These are phyloP conservation scores for Fusarium beomiforme DNA, from an alignment of 2,329 filamentous ascomycete species.

Conservation along the genomic window DNA sequence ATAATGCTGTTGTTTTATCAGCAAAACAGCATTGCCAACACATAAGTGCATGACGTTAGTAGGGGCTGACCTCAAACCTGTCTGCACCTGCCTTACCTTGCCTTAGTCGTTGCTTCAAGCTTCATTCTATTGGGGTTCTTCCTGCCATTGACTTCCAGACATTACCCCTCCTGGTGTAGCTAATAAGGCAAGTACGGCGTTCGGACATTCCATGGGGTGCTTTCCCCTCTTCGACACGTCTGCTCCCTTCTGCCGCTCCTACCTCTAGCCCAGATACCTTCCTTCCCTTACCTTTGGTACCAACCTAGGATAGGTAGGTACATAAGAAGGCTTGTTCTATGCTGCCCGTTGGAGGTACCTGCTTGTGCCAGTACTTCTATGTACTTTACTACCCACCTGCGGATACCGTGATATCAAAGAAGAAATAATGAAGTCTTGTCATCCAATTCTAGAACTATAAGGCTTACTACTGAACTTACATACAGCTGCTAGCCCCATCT, in stretches of 20 bases:
- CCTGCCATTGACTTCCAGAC: constrained; percentile 25
- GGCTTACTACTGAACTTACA: constrained; percentile 4
- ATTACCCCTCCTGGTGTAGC: constrained; percentile 18
- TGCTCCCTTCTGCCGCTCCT: constrained; percentile 9
- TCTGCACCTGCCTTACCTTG: constrained; percentile 32
- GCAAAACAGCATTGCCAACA: constrained; percentile 73
- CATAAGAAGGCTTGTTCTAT: too few relatives aligned
- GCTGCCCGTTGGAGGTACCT: too few relatives aligned
- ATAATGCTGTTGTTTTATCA: constrained; percentile 54
- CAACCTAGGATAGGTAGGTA: not conserved
- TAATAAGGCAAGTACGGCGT: constrained; percentile 23
- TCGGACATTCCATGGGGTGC: constrained; percentile 16
- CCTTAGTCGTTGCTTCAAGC: constrained; percentile 40
- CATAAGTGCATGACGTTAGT: constrained; percentile 75
- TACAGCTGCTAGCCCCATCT: constrained; percentile 18
- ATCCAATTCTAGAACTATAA: constrained; percentile 12
- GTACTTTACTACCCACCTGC: too few relatives aligned
- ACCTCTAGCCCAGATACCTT: not conserved
- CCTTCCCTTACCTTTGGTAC: too few relatives aligned
- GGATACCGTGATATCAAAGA: not conserved
- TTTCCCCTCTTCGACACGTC: constrained; percentile 31
- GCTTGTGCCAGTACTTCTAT: not conserved
- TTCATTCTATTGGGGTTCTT: constrained; percentile 34
- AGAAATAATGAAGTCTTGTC: not conserved
- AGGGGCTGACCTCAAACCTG: constrained; percentile 45